phyloP scores from a whole-genome alignment of 352 stramenopile genomes.

The Blastocystis sp. region DNA sequence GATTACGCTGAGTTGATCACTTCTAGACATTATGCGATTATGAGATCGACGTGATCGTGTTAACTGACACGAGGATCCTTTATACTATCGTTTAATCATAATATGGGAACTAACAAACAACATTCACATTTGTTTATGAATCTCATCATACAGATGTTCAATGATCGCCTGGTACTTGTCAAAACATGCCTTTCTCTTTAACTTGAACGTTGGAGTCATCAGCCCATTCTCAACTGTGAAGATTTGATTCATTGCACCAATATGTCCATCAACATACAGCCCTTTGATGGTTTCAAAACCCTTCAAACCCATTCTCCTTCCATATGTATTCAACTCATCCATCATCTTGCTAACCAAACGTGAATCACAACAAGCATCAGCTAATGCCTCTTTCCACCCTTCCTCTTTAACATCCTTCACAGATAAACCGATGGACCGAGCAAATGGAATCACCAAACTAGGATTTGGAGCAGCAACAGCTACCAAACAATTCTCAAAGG shows the following conservation, averaged over 20 bases:
- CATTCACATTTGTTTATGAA: not conserved
- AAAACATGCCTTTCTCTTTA: constrained; percentile 76
- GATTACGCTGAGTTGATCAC: not conserved
- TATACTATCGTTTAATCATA: no score
- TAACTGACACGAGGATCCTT: not conserved
- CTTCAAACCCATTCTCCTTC: constrained; percentile 75
- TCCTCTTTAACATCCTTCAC: constrained; percentile 50
- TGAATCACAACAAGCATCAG: not conserved
- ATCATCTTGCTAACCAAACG: constrained; percentile 71
- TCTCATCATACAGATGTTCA: constrained; percentile 74
- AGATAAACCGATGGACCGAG: constrained; percentile 8
- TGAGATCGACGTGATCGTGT: not conserved
- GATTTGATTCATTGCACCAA: constrained; percentile 69
- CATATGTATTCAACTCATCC: constrained; percentile 74
- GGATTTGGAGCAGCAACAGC: constrained; percentile 77
- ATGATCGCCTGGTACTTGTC: constrained; percentile 75
- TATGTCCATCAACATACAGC: constrained; percentile 74
- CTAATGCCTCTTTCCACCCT: constrained; percentile 60
- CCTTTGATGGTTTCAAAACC: constrained; percentile 77
- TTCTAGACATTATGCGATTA: not conserved
- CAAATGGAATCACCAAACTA: constrained; percentile 7
- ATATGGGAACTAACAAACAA: not conserved
- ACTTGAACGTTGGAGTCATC: constrained; percentile 80
- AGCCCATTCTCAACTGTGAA: constrained; percentile 77
- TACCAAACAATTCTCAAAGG: constrained; percentile 76